Conservation (phyloP, 495 filamentous ascomycete genomes). For the Aspergillus saccharolyticus region DNA sequence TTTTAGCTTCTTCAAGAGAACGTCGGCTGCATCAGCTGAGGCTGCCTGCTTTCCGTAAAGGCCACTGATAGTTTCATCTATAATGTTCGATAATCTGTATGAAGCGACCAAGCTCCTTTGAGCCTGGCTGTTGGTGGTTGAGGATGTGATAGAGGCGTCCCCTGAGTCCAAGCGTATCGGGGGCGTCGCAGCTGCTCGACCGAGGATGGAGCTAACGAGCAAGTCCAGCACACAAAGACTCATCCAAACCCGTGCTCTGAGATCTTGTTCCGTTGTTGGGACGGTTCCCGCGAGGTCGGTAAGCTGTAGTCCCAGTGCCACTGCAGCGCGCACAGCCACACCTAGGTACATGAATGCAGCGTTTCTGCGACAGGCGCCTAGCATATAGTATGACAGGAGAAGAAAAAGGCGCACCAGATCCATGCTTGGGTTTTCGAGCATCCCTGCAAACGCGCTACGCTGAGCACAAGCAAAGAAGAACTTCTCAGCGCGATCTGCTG, state of each 20-base stretch:
- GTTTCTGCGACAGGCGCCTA: conserved; percentile 44
- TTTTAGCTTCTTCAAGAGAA: conserved; percentile 30
- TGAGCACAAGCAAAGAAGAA: conserved; percentile 40
- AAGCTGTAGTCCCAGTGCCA: conserved; percentile 38
- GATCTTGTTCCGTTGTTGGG: background rate
- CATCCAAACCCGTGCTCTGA: conserved; percentile 35
- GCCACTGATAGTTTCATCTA: conserved; percentile 32
- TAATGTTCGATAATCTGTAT: conserved; percentile 28
- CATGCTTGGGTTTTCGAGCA: conserved; percentile 41
- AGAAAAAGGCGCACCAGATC: conserved; percentile 37
- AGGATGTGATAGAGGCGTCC: conserved; percentile 2
- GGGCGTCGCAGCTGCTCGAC: conserved; percentile 34
- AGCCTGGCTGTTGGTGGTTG: conserved; percentile 6
- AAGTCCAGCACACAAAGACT: conserved; percentile 43
- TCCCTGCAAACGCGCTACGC: conserved; percentile 29
- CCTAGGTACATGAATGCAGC: conserved; percentile 47
- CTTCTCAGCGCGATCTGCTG: conserved; percentile 21
- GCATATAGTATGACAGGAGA: conserved; percentile 45
- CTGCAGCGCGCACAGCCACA: conserved; percentile 39
- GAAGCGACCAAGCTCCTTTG: conserved; percentile 28
- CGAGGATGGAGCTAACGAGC: conserved; percentile 39
- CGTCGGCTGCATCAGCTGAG: conserved; percentile 31
- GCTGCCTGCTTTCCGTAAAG: conserved; percentile 31
- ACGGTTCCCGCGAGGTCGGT: background rate
- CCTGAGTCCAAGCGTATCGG: conserved; percentile 22